Base-by-base conservation (phyloP, 2,329 filamentous ascomycete genomes). In the Pseudogymnoascus sp. region DNA sequence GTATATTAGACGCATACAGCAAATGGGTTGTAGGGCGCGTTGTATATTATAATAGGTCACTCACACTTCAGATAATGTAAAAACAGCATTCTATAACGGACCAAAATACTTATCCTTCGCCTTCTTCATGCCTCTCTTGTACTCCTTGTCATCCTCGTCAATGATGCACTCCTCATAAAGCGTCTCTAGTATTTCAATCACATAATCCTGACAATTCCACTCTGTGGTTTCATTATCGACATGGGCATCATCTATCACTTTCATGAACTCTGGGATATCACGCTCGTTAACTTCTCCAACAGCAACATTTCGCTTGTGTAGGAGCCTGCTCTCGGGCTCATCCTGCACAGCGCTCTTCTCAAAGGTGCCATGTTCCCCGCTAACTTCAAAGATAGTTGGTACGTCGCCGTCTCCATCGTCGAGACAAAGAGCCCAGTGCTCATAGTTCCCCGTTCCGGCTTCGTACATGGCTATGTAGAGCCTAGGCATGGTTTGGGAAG, bases 171-270 rank as follows among this genome's bases (percentile, higher is more conserved):
- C 37, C 11, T 63, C 64, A 24, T 59, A 59, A 56, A 65, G 64
- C 61, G 35, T 62, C 19, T 64, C 63, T 16, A 64, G 63, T 10
- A 62, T 21, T 44, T 64, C 63, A 61, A 64, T 59, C 42, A 44
- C 60, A 38, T 64, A 64, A 50, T 63, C 63, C 63, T 64, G 63
- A 35, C 61, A 64, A 56, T 64, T 63, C 63, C 63, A 64, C 40
- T 64, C 61, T 24, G 31, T 37, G 24, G 63, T 64, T 2, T 64
- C 63, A 42, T 64, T 64, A 33, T 61, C 53, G 7, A 63, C 53
- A 13, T 63, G 59, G 33, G 61, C 63, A n/a, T 19, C 21, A 29
- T 56, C 38, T 26, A 61, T 64, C 33, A 64, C 62, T 44, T 64
- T 35, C 35, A 64, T 31, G 11, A 64, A 42, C 53, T 63, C 63